Evolutionary conservation across 2,329 filamentous ascomycete genomes (phyloP).

Genomic region (Diplocarpon rosae): DNA sequence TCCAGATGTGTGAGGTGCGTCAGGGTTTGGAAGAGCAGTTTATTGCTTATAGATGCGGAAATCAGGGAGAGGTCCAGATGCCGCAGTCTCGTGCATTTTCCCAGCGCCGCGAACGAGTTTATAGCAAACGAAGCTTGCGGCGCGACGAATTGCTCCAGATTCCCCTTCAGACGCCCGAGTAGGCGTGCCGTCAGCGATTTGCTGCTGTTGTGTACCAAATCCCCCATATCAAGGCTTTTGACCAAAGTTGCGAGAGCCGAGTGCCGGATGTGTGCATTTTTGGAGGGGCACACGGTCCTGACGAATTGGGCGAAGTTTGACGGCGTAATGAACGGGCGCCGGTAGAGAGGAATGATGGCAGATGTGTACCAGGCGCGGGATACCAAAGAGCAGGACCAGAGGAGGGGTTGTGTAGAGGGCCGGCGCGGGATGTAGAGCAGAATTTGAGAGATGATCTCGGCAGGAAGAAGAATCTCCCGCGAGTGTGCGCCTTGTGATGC

Average conservation of each 20-base stretch:
- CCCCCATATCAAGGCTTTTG: slow-evolving; percentile 25
- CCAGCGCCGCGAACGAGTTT: slow-evolving; percentile 27
- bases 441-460: slow-evolving; percentile 26
- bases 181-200: slow-evolving; percentile 25
- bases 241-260: slow-evolving; percentile 24
- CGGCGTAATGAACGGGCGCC: slow-evolving; percentile 21
- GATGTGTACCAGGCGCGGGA: slow-evolving; percentile 26
- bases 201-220: slow-evolving; percentile 25
- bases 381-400: slow-evolving; percentile 24
- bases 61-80: slow-evolving; percentile 26
- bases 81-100: slow-evolving; percentile 25
- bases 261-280: slow-evolving; percentile 27
- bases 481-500: neutral
- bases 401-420: slow-evolving; percentile 13
- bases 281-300: slow-evolving; percentile 27
- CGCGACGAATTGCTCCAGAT: slow-evolving; percentile 26
- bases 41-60: slow-evolving; percentile 24
- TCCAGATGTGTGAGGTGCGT: slow-evolving; percentile 22
- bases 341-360: slow-evolving; percentile 21
- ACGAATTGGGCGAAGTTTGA: slow-evolving; percentile 26
- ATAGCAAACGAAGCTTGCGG: slow-evolving; percentile 27
- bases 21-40: slow-evolving; percentile 25
- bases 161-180: slow-evolving; percentile 25
- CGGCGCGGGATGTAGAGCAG: slow-evolving; percentile 22
- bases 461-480: slow-evolving; percentile 22